Evolutionary conservation across 164 flowering plant species (phyloP).

Genomic region (Platanus orientalis): DNA sequence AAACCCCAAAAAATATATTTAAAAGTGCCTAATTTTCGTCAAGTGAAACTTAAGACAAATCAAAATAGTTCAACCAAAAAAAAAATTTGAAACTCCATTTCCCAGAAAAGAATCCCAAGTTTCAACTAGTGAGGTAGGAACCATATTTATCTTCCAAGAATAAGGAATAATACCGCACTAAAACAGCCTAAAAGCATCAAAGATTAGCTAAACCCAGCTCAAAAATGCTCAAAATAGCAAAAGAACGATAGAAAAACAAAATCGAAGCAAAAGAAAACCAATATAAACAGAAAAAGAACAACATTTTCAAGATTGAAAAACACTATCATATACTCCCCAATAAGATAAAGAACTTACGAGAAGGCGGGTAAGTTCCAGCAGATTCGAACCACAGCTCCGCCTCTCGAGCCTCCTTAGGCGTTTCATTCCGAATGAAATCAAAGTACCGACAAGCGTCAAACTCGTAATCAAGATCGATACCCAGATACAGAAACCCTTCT

Average conservation of each 20-base stretch:
- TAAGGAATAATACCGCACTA: background rate
- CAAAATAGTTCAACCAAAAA: no score
- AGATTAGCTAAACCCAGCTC: background rate
- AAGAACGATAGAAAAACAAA: background rate
- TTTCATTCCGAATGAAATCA: constrained; percentile 62
- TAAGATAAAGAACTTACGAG: constrained; percentile 30
- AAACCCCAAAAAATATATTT: no score
- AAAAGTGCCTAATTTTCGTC: no score
- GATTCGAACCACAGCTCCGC: constrained; percentile 78
- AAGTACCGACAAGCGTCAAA: constrained; percentile 68
- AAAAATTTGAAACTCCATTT: no score
- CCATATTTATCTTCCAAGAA: background rate
- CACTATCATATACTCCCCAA: no score
- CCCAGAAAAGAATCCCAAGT: background rate
- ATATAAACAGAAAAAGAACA: background rate
- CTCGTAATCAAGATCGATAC: constrained; percentile 82
- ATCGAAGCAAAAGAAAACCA: background rate
- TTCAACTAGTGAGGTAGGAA: background rate
- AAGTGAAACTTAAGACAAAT: no score
- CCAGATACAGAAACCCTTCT: constrained; percentile 30
- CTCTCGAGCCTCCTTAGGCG: constrained; percentile 35
- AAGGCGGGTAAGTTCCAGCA: constrained; percentile 71
- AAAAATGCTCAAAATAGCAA: background rate
- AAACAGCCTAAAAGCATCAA: background rate
- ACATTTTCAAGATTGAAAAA: background rate